These are phyloP conservation scores for Podosphaera xanthii DNA, from an alignment of 2,329 filamentous ascomycete species.

Conservation along the genomic window DNA sequence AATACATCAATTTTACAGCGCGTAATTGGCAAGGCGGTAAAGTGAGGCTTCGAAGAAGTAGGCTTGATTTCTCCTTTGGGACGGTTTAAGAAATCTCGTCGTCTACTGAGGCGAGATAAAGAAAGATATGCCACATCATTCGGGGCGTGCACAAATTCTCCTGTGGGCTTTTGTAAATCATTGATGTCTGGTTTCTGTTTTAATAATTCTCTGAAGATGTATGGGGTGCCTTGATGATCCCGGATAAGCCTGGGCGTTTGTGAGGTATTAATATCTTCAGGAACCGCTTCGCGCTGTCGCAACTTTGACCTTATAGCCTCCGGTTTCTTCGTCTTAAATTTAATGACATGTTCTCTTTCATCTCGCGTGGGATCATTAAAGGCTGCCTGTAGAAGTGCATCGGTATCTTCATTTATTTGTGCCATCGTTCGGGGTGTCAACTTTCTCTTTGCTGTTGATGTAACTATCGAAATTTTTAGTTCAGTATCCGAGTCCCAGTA, in stretches of 20 bases:
- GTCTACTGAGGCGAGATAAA: conserved; percentile 27
- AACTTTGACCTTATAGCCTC: background rate
- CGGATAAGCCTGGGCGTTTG: conserved; percentile 5
- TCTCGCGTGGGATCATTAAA: conserved; percentile 7
- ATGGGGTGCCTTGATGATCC: conserved; percentile 8
- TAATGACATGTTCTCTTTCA: conserved; percentile 4
- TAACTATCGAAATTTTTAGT: conserved; percentile 12
- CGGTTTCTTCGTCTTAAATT: conserved; percentile 6
- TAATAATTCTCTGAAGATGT: conserved; percentile 21
- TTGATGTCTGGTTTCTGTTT: conserved; percentile 22
- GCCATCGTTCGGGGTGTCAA: conserved; percentile 9
- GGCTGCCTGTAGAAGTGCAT: conserved; percentile 7
- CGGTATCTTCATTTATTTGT: conserved; percentile 7
- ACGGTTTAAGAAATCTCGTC: conserved; percentile 34
- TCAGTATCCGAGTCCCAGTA: conserved; percentile 13
- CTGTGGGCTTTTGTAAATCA: conserved; percentile 19
- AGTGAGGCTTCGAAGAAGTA: conserved; percentile 19
- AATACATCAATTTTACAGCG: conserved; percentile 28
- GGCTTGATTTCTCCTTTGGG: background rate
- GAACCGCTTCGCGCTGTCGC: background rate
- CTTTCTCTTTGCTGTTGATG: conserved; percentile 31
- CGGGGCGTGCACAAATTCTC: conserved; percentile 19
- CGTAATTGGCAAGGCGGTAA: conserved; percentile 22
- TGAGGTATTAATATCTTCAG: background rate
- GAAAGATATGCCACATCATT: conserved; percentile 26